These are phyloP conservation scores for Tuber umbilicatum DNA, from an alignment of 495 filamentous ascomycete species.

Conservation along the genomic window DNA sequence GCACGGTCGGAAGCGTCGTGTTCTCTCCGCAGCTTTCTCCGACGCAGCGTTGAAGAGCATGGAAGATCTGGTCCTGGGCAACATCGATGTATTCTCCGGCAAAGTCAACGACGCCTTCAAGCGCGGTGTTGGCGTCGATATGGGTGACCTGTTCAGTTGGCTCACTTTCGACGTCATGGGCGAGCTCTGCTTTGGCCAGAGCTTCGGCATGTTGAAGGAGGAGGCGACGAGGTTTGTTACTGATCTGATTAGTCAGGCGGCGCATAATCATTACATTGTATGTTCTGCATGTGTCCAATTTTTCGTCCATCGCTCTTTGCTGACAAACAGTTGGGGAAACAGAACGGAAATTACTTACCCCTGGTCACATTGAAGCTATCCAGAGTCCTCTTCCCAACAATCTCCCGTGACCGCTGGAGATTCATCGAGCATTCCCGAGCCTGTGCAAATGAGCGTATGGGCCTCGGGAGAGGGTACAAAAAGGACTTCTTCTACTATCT, in stretches of 20 bases:
- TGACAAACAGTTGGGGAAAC: not conserved
- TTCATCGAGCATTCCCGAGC: constrained; percentile 57
- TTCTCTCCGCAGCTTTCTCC: constrained; percentile 53
- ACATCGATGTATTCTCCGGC: constrained; percentile 46
- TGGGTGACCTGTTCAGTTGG: constrained; percentile 51
- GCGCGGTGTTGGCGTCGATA: constrained; percentile 43
- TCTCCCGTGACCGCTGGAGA: constrained; percentile 54
- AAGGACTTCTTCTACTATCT: constrained; percentile 53
- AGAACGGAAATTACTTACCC: constrained; percentile 58
- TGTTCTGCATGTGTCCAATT: constrained; percentile 22
- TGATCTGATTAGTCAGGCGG: constrained; percentile 50
- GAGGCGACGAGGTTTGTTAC: constrained; percentile 46
- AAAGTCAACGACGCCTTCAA: constrained; percentile 36
- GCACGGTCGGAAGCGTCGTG: constrained; percentile 52
- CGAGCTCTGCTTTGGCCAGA: constrained; percentile 42
- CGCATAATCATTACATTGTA: constrained; percentile 52
- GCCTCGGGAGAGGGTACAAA: constrained; percentile 37
- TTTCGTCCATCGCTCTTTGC: not conserved
- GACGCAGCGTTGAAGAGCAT: constrained; percentile 50
- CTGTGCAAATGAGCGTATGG: constrained; percentile 53
- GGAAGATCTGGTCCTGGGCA: constrained; percentile 50
- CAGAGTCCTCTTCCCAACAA: constrained; percentile 53
- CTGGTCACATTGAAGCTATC: constrained; percentile 52
- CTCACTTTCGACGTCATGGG: constrained; percentile 51
- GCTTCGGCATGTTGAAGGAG: constrained; percentile 43